phyloP scores from a whole-genome alignment of 2,329 filamentous ascomycete genomes.

The Xylariaceae sp. region DNA sequence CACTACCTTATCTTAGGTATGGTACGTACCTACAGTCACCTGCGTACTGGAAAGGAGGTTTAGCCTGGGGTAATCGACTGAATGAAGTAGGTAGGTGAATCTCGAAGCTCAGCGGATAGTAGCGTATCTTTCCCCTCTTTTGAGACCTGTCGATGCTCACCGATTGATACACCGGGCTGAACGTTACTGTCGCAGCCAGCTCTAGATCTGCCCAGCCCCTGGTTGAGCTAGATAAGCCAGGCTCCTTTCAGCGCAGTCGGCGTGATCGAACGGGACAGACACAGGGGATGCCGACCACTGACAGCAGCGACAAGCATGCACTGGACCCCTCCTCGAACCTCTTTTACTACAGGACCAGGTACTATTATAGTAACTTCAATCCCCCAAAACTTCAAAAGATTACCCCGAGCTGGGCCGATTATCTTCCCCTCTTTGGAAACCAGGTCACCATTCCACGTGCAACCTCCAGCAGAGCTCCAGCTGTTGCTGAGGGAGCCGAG shows the following conservation, averaged over 20 bases:
- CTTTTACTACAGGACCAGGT: no score
- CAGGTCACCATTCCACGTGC: conserved; percentile 19
- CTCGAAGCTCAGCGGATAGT: no score
- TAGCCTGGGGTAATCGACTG: no score
- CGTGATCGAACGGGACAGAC: not conserved
- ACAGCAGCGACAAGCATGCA: not conserved
- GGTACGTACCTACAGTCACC: no score
- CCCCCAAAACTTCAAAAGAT: no score
- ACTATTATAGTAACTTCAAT: no score
- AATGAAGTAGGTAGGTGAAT: no score
- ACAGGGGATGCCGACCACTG: not conserved
- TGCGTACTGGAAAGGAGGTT: no score
- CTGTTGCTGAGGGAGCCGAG: conserved; percentile 4
- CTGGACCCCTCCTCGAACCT: not conserved
- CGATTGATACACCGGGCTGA: not conserved
- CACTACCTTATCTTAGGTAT: no score
- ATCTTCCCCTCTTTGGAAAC: conserved; percentile 27
- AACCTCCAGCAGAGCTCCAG: not conserved
- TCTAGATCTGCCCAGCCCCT: conserved; percentile 31
- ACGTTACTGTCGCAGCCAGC: conserved; percentile 15
- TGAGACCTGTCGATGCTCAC: not conserved
- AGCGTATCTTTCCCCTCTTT: no score
- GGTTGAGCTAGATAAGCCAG: not conserved
- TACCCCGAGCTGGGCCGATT: conserved; percentile 12
- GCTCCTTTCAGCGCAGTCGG: not conserved